Conservation (phyloP, 1,284 basidiomycete species). For the Chiua sp. region DNA sequence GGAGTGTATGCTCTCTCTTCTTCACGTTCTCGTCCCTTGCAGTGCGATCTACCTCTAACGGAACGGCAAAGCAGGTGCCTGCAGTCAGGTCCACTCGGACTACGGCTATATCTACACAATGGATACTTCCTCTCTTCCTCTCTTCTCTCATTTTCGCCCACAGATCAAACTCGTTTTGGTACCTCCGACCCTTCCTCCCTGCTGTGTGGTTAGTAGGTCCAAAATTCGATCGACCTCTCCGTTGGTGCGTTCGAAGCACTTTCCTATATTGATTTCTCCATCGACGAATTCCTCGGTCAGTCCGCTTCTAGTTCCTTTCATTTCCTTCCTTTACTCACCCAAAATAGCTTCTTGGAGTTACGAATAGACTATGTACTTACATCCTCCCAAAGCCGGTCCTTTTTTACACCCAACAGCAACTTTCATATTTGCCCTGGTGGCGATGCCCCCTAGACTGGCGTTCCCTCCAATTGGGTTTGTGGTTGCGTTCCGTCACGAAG, state of each 20-base stretch:
- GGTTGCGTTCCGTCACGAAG: not conserved
- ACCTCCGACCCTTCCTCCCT: conserved; percentile 49
- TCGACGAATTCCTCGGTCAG: conserved; percentile 70
- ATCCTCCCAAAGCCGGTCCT: conserved; percentile 35
- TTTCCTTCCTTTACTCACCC: conserved; percentile 4
- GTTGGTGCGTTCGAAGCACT: conserved; percentile 72
- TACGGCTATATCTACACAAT: conserved; percentile 73
- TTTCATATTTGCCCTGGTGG: conserved; percentile 41
- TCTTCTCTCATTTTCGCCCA: conserved; percentile 13
- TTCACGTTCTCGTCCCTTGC: conserved; percentile 10
- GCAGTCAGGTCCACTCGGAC: conserved; percentile 73
- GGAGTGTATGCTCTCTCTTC: conserved; percentile 51
- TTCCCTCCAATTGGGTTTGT: conserved; percentile 17
- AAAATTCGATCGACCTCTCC: conserved; percentile 83
- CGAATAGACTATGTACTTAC: conserved; percentile 23
- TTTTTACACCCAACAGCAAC: not conserved
- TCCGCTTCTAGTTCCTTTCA: not conserved
- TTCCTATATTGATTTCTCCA: conserved; percentile 43
- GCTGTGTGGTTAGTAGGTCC: conserved; percentile 70
- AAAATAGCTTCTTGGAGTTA: conserved; percentile 54
- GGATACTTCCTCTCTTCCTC: conserved; percentile 42
- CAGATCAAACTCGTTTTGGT: conserved; percentile 59
- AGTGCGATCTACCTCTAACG: conserved; percentile 80
- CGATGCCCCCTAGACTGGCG: conserved; percentile 27
- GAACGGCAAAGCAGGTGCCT: conserved; percentile 72